A percentile compares a stretch with the other conserved stretches of the same genome.
phyloP scores from a whole-genome alignment of 2,329 filamentous ascomycete genomes.

The Cladorrhinum sp. region DNA sequence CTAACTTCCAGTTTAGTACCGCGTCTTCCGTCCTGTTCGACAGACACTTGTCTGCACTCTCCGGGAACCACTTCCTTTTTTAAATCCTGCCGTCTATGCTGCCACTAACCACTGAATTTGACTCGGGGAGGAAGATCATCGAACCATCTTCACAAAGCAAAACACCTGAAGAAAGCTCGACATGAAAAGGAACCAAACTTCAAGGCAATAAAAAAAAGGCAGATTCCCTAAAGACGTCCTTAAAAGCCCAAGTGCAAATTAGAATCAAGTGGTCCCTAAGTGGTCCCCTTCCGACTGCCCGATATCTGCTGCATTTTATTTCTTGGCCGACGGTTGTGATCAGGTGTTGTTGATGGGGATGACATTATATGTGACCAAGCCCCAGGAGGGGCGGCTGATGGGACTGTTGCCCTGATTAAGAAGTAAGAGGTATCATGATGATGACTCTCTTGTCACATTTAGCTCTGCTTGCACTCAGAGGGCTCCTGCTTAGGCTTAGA shows the following conservation, averaged over 20 bases:
- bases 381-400: slow-evolving; percentile 8
- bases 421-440: slow-evolving; percentile 3
- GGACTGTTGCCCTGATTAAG: slow-evolving; percentile 16
- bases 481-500: slow-evolving; percentile 92
- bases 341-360: slow-evolving; percentile 11
- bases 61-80: slow-evolving; percentile 15
- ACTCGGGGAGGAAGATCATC: slow-evolving; percentile 5
- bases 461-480: slow-evolving; percentile 95
- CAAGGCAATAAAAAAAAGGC: slow-evolving; percentile 20
- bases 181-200: slow-evolving; percentile 24
- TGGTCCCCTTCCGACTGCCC: slow-evolving; percentile 13
- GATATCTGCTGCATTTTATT: slow-evolving; percentile 13
- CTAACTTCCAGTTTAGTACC: background rate
- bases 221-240: slow-evolving; percentile 19
- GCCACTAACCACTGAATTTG: background rate
- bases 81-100: slow-evolving; percentile 21
- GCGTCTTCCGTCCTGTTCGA: background rate
- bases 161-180: slow-evolving; percentile 16
- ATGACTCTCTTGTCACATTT: slow-evolving; percentile 34
- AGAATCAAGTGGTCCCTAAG: slow-evolving; percentile 16
- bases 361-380: slow-evolving; percentile 14
- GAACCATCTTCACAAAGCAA: slow-evolving; percentile 14
- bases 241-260: slow-evolving; percentile 17
- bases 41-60: slow-evolving; percentile 22
- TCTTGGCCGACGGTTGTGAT: slow-evolving; percentile 13